These are phyloP conservation scores for Amesomyces nigricolor DNA, from an alignment of 2,329 filamentous ascomycete species.

Conservation along the genomic window DNA sequence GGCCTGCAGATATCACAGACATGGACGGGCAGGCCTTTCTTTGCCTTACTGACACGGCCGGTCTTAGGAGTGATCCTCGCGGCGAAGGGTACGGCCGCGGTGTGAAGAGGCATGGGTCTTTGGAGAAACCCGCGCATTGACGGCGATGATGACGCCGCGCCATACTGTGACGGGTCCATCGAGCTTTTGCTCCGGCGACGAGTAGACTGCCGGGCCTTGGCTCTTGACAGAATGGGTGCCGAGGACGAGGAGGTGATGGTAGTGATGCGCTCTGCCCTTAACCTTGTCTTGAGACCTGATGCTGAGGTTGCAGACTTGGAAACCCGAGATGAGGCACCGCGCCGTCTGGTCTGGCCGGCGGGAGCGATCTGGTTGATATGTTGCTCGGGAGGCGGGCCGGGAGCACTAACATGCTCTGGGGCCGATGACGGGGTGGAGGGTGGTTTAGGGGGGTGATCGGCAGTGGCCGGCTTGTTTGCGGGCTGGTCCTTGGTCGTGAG, in stretches of 20 bases:
- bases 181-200: conserved; percentile 43
- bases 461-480: conserved; percentile 33
- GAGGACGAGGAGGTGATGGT: conserved; percentile 19
- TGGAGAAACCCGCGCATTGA: conserved; percentile 33
- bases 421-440: conserved; percentile 32
- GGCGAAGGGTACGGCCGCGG: conserved; percentile 33
- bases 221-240: conserved; percentile 28
- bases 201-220: conserved; percentile 29
- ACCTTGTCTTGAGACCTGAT: not conserved
- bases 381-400: conserved; percentile 28
- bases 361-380: conserved; percentile 25
- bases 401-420: conserved; percentile 37
- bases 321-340: conserved; percentile 32
- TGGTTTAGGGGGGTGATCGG: conserved; percentile 25
- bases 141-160: conserved; percentile 31
- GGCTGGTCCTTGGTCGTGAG: conserved; percentile 41
- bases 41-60: conserved; percentile 51
- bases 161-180: conserved; percentile 42
- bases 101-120: conserved; percentile 38
- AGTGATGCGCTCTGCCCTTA: conserved; percentile 10
- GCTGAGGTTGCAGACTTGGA: conserved; percentile 28
- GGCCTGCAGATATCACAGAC: conserved; percentile 48
- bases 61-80: conserved; percentile 53
- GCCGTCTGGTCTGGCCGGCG: conserved; percentile 28
- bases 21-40: conserved; percentile 55